Percentiles rank a stretch among this genome's conserved stretches.
phyloP scores from a whole-genome alignment of 768 basidiomycete species.

The Ephemerocybe angulata region DNA sequence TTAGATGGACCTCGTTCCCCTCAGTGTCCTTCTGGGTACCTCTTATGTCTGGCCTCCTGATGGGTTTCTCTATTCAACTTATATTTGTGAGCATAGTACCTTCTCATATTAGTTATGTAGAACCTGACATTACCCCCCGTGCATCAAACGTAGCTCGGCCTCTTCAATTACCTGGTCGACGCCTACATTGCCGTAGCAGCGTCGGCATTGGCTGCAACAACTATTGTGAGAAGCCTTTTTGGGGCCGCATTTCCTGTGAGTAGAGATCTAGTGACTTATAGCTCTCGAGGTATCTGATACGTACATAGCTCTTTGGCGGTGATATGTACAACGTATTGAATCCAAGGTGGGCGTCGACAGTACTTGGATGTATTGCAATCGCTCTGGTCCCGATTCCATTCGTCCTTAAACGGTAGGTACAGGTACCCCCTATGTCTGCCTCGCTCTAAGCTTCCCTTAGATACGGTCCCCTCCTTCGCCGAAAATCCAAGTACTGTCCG shows the following conservation, averaged over 20 bases:
- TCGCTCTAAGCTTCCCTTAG: slow-evolving; percentile 15
- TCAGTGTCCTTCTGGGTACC: slow-evolving; percentile 51
- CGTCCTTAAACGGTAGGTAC: slow-evolving; percentile 38
- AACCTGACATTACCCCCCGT: neutral
- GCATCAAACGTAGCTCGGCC: slow-evolving; percentile 36
- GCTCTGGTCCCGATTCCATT: slow-evolving; percentile 52
- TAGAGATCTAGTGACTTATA: slow-evolving; percentile 2
- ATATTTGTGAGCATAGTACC: slow-evolving; percentile 45
- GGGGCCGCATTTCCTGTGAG: slow-evolving; percentile 51
- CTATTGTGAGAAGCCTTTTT: slow-evolving; percentile 49
- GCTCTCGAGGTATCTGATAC: slow-evolving; percentile 10
- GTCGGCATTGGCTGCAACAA: slow-evolving; percentile 52
- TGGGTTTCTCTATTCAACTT: slow-evolving; percentile 53
- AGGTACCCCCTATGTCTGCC: neutral
- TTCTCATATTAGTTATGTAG: neutral
- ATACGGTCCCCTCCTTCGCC: slow-evolving; percentile 41
- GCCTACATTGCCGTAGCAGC: slow-evolving; percentile 53
- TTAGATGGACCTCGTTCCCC: slow-evolving; percentile 58
- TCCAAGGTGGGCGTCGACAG: slow-evolving; percentile 56
- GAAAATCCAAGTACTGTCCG: slow-evolving; percentile 42
- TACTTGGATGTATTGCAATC: slow-evolving; percentile 51
- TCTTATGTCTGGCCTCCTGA: slow-evolving; percentile 42
- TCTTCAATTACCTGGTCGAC: slow-evolving; percentile 63
- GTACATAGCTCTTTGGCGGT: slow-evolving; percentile 45
- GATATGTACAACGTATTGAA: slow-evolving; percentile 51